Evolutionary conservation across 768 basidiomycete species (phyloP), one percentile per base, ranked within the genome.

Genomic region (Suillus decipiens): DNA sequence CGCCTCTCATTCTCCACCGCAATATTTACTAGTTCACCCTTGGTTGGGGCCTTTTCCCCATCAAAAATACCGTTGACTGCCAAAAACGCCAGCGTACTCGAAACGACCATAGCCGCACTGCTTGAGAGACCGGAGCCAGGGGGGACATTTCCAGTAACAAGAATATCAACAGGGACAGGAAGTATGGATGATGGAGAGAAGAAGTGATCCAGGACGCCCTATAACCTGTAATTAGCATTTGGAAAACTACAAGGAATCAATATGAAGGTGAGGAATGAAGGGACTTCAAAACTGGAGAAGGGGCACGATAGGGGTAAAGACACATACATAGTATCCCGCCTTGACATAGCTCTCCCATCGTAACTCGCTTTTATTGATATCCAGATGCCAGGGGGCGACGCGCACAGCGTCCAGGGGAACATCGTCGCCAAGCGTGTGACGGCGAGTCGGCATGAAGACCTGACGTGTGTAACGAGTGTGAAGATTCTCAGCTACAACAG

Each of bases 311-410:
- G 45, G n/a, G 14, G 39, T 9, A 28, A 37, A 60, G 22, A 64
- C 14, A 79, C 87, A 64, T 63, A 92, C 92, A 72, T 89, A 90
- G 69, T 92, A 93, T 19, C 89, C 91, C 1, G 91, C 92, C 72
- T 94, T 93, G 69, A 95, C 86, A 72, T 93, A 95, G 70, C 89
- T 93, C 70, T 92, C 91, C 93, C 93, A 95, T 57, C 89, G 78
- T 41, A 93, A 75, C 66, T 87, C 82, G 41, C 81, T 78, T 39
- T 82, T 88, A 51, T 66, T 63, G 65, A 93, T 93, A 56, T 89
- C 89, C 15, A 95, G 77, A 66, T 88, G 80, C 93, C 93, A 94
- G 22, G 77, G 73, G 65, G 83, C 81, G 15, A 75, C 75, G 63
- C 77, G 77, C 19, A 79, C 81, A 3, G 66, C 71, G 48, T 80